Conservation (phyloP, 805 yeast species). For the Spathaspora gorwiae region DNA sequence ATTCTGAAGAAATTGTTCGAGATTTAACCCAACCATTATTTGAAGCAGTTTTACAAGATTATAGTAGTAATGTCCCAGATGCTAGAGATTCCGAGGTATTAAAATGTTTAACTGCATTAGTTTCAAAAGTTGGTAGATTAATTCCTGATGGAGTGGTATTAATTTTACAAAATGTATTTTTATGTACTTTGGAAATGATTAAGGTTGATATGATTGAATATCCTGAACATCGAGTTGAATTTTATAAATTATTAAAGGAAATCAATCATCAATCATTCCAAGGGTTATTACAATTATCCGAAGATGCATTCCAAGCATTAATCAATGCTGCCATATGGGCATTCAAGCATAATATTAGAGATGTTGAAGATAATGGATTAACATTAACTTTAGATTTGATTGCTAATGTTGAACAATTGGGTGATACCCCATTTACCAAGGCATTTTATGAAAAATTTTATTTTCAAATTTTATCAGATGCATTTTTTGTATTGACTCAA, state of each 20-base stretch:
- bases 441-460: conserved; percentile 87
- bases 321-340: conserved; percentile 98
- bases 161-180: conserved; percentile 87
- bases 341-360: conserved; percentile 94
- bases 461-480: conserved; percentile 84
- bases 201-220: conserved; percentile 92
- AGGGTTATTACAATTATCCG: conserved; percentile 83
- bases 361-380: conserved; percentile 90
- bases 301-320: conserved; percentile 85
- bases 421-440: conserved; percentile 66
- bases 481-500: conserved; percentile 90
- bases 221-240: conserved; percentile 97
- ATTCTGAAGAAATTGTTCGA: conserved; percentile 75
- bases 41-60: conserved; percentile 83
- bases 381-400: conserved; percentile 78
- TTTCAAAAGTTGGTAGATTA: conserved; percentile 78
- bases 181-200: conserved; percentile 92
- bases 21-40: conserved; percentile 81
- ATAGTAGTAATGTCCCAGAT: conserved; percentile 83
- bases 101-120: conserved; percentile 89
- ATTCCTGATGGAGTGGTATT: conserved; percentile 86
- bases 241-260: conserved; percentile 82
- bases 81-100: conserved; percentile 97
- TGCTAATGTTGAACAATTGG: conserved; percentile 76
- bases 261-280: conserved; percentile 81